Base-by-base conservation (phyloP, 306 rosid species). In the Quercus aquifolioides region DNA sequence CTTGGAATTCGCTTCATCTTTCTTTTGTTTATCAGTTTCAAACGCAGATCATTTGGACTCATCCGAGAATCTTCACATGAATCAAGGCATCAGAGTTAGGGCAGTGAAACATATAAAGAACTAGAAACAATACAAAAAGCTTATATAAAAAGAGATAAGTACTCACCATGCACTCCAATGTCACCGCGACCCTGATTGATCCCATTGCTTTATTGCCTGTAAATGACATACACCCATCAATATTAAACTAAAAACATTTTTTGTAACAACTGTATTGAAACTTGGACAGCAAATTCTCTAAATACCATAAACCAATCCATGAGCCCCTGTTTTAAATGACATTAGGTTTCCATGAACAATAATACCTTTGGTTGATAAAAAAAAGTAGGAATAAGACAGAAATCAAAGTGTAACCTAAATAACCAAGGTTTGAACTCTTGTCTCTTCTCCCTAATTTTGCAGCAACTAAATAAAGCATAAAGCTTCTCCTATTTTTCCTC, bases 21-120 rank as follows among this genome's bases (percentile, higher is more conserved):
- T 64, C 84, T 88, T 83, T 84, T 88, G 78, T 71, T 80, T 80
- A 84, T 70, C 70, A 88, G 85, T 69, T 88, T 88, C 84, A 86
- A 79, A 56, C 90, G 85, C 74, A 90, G 92, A 80, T 88, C 94
- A 70, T 84, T 77, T 46, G 68, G 84, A 80, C 70, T 76, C 68
- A 86, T 82, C 83, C 60, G 76, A 65, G 49, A 79, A 75, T 67
- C 88, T 90, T 78, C 65, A 76, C 77, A 71, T 63, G 74, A 75
- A 18, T 76, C n/a, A 78, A 43, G 26, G 74, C 71, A 74, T 51
- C 63, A 64, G 6, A 60, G 81, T 78, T 78, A 78, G 73, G 64
- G 51, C 74, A 75, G 74, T 51, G 49, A 70, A 30, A 41, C 35
- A 65, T 7, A 52, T 5, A 31, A 28, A 76, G 57, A 75, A 70